Evolutionary conservation across 2,329 filamentous ascomycete species (phyloP), one percentile per base, ranked within the genome.

Genomic region (Metarhizium rileyi): DNA sequence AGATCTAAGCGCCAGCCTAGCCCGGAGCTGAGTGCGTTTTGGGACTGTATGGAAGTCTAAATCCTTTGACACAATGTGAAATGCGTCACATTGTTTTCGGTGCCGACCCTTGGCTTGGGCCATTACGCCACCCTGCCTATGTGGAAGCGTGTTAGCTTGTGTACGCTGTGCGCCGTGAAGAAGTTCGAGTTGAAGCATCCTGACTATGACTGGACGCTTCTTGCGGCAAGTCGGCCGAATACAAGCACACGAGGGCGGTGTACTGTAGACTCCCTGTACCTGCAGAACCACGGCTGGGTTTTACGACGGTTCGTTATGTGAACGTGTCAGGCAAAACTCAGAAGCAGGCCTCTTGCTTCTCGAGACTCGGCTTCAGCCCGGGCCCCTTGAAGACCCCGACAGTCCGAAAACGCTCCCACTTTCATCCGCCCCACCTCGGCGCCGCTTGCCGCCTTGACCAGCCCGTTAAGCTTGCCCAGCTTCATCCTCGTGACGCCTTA

Each of bases 371-470:
- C 20, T 14, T 8, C 25, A n/a, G 14, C 30, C 33, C 45, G 49
- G 49, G 26, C 10, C 42, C 20, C 41, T 48, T 16, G n/a, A 48
- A 45, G 40, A 38, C 14, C 46, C 49, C 49, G 49, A 51, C 46
- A 46, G 33, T 48, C 46, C 49, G 49, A 48, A 16, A 20, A 12
- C 22, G 35, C 20, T 20, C 28, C 26, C 36, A 30, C 41, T 40
- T 44, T 27, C 40, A n/a, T 48, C 26, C 30, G 25, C 30, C 35
- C 25, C 14, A n/a, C n/a, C 52, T 8, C 2, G 16, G n/a, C 18
- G 3, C 35, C 8, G 30, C 30, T 33, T 16, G 8, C 8, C 27
- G 27, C 8, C 8, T 8, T 12, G 12, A 28, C 8, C 8, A 28
- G 27, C 12, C n/a, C n/a, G n/a, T n/a, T n/a, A n/a, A n/a, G n/a